Conservation (phyloP, 495 filamentous ascomycete genomes). For the Hyaloscypha hepaticicola region DNA sequence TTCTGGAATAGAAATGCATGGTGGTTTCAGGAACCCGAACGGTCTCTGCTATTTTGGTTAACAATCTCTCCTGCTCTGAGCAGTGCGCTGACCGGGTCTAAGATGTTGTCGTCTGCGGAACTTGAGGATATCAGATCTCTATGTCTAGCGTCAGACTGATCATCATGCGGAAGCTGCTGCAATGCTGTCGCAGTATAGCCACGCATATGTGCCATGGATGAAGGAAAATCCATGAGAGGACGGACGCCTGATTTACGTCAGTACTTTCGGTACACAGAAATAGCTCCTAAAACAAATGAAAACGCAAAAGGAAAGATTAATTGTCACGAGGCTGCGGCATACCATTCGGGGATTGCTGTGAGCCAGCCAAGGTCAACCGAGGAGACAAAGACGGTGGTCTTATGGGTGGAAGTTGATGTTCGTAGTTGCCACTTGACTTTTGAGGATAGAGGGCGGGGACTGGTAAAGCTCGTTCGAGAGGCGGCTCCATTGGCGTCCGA, state of each 20-base stretch:
- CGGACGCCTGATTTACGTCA: constrained; percentile 14
- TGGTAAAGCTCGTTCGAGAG: constrained; percentile 29
- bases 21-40: constrained; percentile 5
- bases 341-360: constrained; percentile 28
- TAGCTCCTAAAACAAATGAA: background rate
- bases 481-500: constrained; percentile 29
- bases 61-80: constrained; percentile 55
- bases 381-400: constrained; percentile 32
- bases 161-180: background rate
- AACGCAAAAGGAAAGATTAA: background rate
- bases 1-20: background rate
- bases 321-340: constrained; percentile 3
- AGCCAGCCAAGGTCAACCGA: constrained; percentile 11
- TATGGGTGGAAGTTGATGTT: constrained; percentile 31
- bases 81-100: constrained; percentile 46
- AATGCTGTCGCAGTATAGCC: constrained; percentile 9
- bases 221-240: constrained; percentile 20
- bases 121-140: constrained; percentile 13
- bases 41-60: constrained; percentile 34
- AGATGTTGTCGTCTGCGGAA: constrained; percentile 15
- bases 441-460: constrained; percentile 28
- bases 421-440: constrained; percentile 22
- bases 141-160: constrained; percentile 13
- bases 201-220: constrained; percentile 22
- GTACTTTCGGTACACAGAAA: background rate